Percentiles rank a stretch among this genome's conserved stretches.
phyloP scores from a whole-genome alignment of 2,329 filamentous ascomycete genomes.

The Hymenoscyphus salicellus region DNA sequence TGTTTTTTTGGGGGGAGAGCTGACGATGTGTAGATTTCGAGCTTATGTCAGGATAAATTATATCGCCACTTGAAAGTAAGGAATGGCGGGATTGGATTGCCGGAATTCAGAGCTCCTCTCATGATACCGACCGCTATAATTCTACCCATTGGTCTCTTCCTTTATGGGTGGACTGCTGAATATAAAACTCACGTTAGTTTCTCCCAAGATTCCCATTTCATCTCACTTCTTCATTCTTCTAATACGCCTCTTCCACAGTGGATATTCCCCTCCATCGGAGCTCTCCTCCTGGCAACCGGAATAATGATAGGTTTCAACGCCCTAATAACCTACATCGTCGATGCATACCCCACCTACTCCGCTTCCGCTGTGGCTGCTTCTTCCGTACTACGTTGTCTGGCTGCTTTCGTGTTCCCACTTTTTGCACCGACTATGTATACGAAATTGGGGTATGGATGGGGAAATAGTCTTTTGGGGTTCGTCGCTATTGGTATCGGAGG shows the following conservation, averaged over 20 bases:
- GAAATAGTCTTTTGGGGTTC: not conserved
- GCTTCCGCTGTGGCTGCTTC: conserved; percentile 50
- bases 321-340: conserved; percentile 47
- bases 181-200: no score
- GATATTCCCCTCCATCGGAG: conserved; percentile 55
- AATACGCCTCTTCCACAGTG: conserved; percentile 47
- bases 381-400: conserved; percentile 11
- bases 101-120: conserved; percentile 60
- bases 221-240: no score
- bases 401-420: conserved; percentile 41
- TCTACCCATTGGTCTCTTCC: conserved; percentile 53
- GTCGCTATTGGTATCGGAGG: not conserved
- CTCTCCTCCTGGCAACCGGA: conserved; percentile 48
- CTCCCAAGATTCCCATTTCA: no score
- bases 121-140: conserved; percentile 52
- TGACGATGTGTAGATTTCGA: no score
- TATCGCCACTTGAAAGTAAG: conserved; percentile 38
- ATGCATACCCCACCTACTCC: conserved; percentile 39
- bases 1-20: no score
- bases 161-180: conserved; percentile 55
- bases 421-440: conserved; percentile 32
- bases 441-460: not conserved
- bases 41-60: conserved; percentile 28
- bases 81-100: conserved; percentile 43
- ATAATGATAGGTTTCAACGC: conserved; percentile 34